Evolutionary conservation across 805 yeast genomes (phyloP), one percentile per base, ranked within the genome.

Genomic region (Komagataella pastoris): DNA sequence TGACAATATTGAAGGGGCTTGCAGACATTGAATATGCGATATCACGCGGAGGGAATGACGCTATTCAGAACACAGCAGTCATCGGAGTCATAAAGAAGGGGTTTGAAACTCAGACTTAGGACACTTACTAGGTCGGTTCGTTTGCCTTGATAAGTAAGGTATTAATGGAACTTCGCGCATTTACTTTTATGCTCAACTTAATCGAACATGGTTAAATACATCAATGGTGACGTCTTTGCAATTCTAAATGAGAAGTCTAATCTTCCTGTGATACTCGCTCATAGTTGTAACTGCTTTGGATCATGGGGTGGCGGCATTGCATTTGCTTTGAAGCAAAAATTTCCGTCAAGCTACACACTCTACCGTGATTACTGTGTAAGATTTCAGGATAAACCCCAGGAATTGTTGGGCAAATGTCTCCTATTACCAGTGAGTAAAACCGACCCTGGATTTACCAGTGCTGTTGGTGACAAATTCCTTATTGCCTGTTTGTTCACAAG

Each of bases 11-110:
- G 52, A 75, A 77, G 55, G 88, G 88, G 1, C 69, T 93, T 51
- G 80, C 90, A 12, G 97, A 91, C 53, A 79, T 93, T 21, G 99
- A 93, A 68, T 91, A 90, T 65, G 84, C 95, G 1, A 83, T 93
- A 44, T 81, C 95, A 17, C 82, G 80, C 63, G 99, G 99, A 7
- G 97, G 98, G 2, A 86, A 82, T 61, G 97, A 90, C 54, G 85
- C 83, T 64, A 77, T 93, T 36, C 97, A 91, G 62, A 78, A 88
- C 47, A 85, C 93, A 60, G 97, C 97, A 1, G 81, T 86, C 51
- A 83, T 93, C 52, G 97, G 96, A 0, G 88, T 83, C 6, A 80
- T 93, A 40, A 90, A 89, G 65, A 68, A 68, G 14, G 83, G 87
- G 0, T 65, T 83, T 67, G 85, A 80, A 56, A 53, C 65, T 49